Evolutionary conservation across 23 red algal species (phyloP), one percentile per base, ranked within the genome.

Genomic region (Cyanidioschyzon merolae): DNA sequence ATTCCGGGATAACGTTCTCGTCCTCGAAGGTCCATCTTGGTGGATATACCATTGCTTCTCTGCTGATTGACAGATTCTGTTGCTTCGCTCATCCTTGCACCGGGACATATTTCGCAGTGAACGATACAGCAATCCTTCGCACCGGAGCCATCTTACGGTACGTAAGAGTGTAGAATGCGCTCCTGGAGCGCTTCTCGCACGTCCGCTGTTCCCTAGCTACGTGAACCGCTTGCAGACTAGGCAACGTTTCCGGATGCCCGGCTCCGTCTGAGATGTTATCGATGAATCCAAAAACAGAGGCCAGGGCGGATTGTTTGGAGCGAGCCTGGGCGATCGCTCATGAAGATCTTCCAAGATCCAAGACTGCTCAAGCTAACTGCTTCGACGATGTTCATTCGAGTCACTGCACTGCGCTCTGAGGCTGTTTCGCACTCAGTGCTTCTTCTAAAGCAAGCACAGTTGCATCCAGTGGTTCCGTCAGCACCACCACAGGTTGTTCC

Each of bases 1-100:
- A n/a, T n/a, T n/a, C n/a, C 45, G 21, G 45, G 45, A 21, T 54
- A 15, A 15, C 21, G 45, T 21, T 15, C 45, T 54, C 45, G 45
- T 54, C 45, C 45, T 54, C 45, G 45, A 54, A 7, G 45, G 21
- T 54, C 45, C 21, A 54, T 54, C 45, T n/a, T n/a, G n/a, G n/a
- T n/a, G n/a, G n/a, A n/a, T n/a, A n/a, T 54, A 54, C 21, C 45
- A 21, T 15, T 15, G 12, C 21, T 32, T 35, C 32, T 25, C 63
- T 17, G 63, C 7, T 32, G 63, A 71, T 71, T 71, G 63, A 71
- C 63, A 71, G 63, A 71, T 71, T 71, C 63, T 27, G n/a, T 71
- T 16, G 12, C 32, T 25, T 3, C 7, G n/a, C 30, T 71, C 63
- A 71, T 71, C 63, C n/a, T 71, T 71, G 63, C 63, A 27, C 63